Evolutionary conservation across 352 stramenopile species (phyloP), one percentile per base, ranked within the genome.

Genomic region (Globisporangium cystogenes): DNA sequence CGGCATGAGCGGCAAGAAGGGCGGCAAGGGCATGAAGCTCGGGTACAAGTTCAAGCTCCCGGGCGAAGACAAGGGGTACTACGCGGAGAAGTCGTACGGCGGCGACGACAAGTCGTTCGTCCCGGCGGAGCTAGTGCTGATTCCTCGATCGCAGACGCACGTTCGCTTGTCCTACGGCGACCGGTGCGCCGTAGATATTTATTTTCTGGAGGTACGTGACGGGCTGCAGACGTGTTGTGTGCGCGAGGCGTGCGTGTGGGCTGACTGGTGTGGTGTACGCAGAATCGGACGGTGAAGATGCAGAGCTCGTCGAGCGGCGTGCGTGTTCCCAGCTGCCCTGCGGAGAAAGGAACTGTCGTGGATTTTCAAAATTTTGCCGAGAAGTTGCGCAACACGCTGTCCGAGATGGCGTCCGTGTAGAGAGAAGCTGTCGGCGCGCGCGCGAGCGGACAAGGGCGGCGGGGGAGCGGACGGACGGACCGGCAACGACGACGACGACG

Each of bases 151-250:
- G 44, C 83, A 94, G 62, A 90, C 80, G 29, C 81, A 92, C 53
- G 76, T 94, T 58, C 81, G 82, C 47, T 59, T 94, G 50, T 87
- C 78, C 36, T 94, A 94, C 63, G 82, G 72, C 49, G 80, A 94
- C 55, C 81, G 83, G 24, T 92, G 77, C 64, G 83, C 79, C 51
- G 82, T 94, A 68, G 83, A 94, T 89, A 89, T 94, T 86, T 92
- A 89, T 89, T 94, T 94, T 51, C 72, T 94, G 58, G 77, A 92
- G 83, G 83, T 92, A 65, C 35, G 66, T 51, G 0, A n/a, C n/a
- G n/a, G 20, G 42, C 45, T 27, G 7, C 6, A 16, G 31, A 8
- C 15, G 10, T 36, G 31, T 8, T 36, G 31, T 11, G 10, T 31
- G 27, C 27, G 27, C 27, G 6, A 12, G 4, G 29, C 14, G 12